Conservation (phyloP, 2,329 filamentous ascomycete species). For the Ceratocystis smalleyi region DNA sequence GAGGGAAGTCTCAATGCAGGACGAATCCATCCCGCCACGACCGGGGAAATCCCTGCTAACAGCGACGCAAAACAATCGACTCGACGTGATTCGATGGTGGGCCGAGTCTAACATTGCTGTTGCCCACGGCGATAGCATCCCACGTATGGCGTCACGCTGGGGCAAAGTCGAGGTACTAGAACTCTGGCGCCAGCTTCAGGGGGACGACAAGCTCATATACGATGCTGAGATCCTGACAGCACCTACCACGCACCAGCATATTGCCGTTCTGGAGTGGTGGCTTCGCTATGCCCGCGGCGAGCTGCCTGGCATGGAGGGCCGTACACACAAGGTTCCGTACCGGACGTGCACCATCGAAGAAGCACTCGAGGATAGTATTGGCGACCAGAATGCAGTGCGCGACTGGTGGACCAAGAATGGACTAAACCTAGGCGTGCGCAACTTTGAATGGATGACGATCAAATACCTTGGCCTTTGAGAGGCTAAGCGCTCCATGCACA, state of each 20-base stretch:
- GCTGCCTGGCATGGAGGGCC: slow-evolving; percentile 38
- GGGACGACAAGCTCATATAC: slow-evolving; percentile 51
- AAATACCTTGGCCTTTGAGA: slow-evolving; percentile 42
- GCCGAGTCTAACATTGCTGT: slow-evolving; percentile 65
- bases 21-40: slow-evolving; percentile 48
- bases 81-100: slow-evolving; percentile 75
- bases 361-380: slow-evolving; percentile 73
- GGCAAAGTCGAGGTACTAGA: slow-evolving; percentile 74
- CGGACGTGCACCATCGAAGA: slow-evolving; percentile 94
- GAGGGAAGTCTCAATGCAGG: slow-evolving; percentile 51
- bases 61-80: slow-evolving; percentile 68
- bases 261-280: slow-evolving; percentile 86
- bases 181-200: slow-evolving; percentile 60
- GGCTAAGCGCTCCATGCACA: background rate
- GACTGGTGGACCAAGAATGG: slow-evolving; percentile 82
- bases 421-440: slow-evolving; percentile 63
- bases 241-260: slow-evolving; percentile 74
- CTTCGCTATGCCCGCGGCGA: slow-evolving; percentile 47
- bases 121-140: slow-evolving; percentile 64
- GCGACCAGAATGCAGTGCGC: slow-evolving; percentile 55
- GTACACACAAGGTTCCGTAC: slow-evolving; percentile 63
- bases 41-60: slow-evolving; percentile 73
- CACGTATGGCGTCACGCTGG: slow-evolving; percentile 69
- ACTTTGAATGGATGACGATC: slow-evolving; percentile 79
- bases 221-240: slow-evolving; percentile 72